Conservation (phyloP, 1,284 basidiomycete species). For the Bondarzewia mesenterica region DNA sequence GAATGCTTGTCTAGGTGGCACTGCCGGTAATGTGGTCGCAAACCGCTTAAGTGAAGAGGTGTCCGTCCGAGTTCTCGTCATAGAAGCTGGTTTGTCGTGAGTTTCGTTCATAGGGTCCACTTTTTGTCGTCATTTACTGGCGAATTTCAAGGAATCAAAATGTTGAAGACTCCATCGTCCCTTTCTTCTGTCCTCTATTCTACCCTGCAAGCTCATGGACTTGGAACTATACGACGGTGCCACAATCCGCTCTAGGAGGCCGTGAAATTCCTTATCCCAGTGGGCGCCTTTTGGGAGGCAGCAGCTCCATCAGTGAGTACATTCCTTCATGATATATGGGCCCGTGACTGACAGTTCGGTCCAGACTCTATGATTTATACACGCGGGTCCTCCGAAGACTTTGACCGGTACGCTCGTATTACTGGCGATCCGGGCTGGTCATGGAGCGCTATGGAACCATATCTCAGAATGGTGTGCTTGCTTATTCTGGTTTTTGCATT, state of each 20-base stretch:
- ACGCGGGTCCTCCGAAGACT: slow-evolving; percentile 34
- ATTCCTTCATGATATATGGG: background rate
- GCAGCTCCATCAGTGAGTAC: slow-evolving; percentile 27
- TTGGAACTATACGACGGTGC: slow-evolving; percentile 25
- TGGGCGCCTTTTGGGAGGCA: slow-evolving; percentile 30
- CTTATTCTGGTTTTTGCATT: background rate
- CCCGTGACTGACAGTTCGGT: background rate
- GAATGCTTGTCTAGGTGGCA: slow-evolving; percentile 8
- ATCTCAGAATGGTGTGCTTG: slow-evolving; percentile 14
- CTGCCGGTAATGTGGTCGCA: slow-evolving; percentile 18
- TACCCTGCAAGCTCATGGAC: slow-evolving; percentile 10
- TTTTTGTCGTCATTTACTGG: background rate
- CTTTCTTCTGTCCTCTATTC: background rate
- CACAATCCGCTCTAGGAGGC: slow-evolving; percentile 23
- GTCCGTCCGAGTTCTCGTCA: slow-evolving; percentile 14
- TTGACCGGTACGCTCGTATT: slow-evolving; percentile 26
- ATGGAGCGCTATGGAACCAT: slow-evolving; percentile 29
- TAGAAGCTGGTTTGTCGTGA: slow-evolving; percentile 18
- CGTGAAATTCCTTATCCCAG: slow-evolving; percentile 21
- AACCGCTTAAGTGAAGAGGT: slow-evolving; percentile 19
- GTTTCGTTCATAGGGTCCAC: background rate
- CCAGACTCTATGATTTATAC: slow-evolving; percentile 33
- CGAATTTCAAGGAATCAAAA: background rate
- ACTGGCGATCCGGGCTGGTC: slow-evolving; percentile 33
- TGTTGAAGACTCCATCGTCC: background rate